Evolutionary conservation across 139 green algal species (phyloP), one percentile per base, ranked within the genome.

Genomic region (Chlorella sp.): DNA sequence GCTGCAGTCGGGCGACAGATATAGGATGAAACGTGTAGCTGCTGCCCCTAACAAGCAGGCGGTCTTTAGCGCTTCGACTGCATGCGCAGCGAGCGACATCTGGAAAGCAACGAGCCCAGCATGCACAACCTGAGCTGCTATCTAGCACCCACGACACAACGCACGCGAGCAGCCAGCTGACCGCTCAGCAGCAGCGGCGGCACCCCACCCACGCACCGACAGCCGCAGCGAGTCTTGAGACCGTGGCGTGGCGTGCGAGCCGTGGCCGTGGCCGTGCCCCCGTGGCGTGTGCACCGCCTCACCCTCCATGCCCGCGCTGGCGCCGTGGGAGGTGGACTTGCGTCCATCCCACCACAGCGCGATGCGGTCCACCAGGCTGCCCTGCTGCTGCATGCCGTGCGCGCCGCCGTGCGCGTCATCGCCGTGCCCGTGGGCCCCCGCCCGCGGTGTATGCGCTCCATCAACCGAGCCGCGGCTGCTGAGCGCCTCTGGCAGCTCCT

Each of bases 271-370:
- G 30, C 30, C n/a, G 26, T 4, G 63, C 30, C 64, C 15, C n/a
- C n/a, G n/a, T 0, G 64, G 64, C n/a, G 64, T 71, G 64, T 34
- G 30, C n/a, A 34, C 30, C 30, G 13, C 28, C n/a, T 71, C 63
- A 4, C 32, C 63, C 28, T 30, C 32, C 28, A 12, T 30, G 11
- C 28, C 63, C 63, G 5, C 26, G 28, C 28, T 30, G 28, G 28
- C 28, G 4, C 63, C 63, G 26, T 36, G 63, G 3, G 63, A 5
- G 63, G 69, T 57, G 36, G 69, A 57, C 11, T 32, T 28, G 65
- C 38, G 69, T 5, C 34, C 75, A 32, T 82, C 75, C 75, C 75
- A 82, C 75, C 75, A 82, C 13, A 41, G 26, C 9, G 75, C 36
- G 16, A 82, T 39, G 6, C 56, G 75, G 28, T 82, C 75, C 1